These are phyloP conservation scores for Lichtheimia hyalospora DNA, from an alignment of 371 early-diverging fungal species.

Conservation along the genomic window DNA sequence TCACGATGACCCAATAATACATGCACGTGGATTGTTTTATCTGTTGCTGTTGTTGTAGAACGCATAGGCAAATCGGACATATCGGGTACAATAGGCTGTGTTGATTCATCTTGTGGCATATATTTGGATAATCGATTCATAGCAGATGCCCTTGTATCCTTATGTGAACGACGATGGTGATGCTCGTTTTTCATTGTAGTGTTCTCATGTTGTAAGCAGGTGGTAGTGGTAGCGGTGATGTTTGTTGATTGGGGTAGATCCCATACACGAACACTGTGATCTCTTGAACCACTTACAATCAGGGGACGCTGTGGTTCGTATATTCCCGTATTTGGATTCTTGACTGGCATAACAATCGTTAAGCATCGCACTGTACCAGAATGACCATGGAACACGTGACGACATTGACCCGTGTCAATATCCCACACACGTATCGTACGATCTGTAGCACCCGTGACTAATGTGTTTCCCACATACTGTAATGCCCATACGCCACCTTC, in stretches of 20 bases:
- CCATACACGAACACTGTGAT: conserved; percentile 96
- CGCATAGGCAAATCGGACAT: too few species aligned
- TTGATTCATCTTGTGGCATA: too few species aligned
- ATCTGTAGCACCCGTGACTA: conserved; percentile 98
- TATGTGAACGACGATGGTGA: too few species aligned
- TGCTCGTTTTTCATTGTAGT: too few species aligned
- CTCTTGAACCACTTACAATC: conserved; percentile 96
- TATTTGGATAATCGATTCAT: too few species aligned
- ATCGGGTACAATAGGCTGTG: too few species aligned
- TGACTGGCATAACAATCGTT: conserved; percentile 76
- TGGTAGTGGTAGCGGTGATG: too few species aligned
- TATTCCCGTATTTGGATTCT: conserved; percentile 25
- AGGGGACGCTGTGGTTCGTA: conserved; percentile 70
- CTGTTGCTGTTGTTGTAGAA: too few species aligned
- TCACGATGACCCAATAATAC: conserved; percentile 81
- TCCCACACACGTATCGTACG: conserved; percentile 98
- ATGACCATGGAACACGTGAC: conserved; percentile 92
- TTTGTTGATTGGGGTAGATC: conserved; percentile 58
- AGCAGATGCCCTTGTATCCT: too few species aligned
- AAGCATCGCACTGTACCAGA: conserved; percentile 95
- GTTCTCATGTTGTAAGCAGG: too few species aligned
- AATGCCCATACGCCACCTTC: conserved; percentile 99
- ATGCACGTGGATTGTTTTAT: conserved; percentile 34
- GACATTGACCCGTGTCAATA: conserved; percentile 81
- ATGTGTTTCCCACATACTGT: conserved; percentile 80